Percentiles rank a stretch among this genome's conserved stretches.
Conservation (phyloP, 2,329 filamentous ascomycete species). For the Alternaria metachromatica region DNA sequence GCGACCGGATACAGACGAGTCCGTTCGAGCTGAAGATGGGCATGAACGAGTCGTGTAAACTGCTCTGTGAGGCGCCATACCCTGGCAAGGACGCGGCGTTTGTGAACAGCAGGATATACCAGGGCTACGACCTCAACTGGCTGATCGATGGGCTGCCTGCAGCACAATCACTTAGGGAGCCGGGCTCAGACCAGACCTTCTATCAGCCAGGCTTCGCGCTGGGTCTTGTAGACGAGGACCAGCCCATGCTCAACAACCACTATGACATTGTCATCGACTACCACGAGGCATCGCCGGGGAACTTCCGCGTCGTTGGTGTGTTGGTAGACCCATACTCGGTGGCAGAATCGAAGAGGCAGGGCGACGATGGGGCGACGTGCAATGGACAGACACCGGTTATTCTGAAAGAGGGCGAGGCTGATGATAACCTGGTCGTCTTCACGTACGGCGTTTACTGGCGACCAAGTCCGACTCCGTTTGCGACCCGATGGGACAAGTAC, state of each 20-base stretch:
- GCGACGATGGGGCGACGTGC: constrained; percentile 67
- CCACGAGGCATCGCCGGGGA: constrained; percentile 74
- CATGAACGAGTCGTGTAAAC: constrained; percentile 85
- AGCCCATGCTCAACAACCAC: constrained; percentile 83
- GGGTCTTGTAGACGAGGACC: constrained; percentile 63
- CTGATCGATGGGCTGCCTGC: constrained; percentile 92
- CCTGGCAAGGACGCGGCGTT: constrained; percentile 73
- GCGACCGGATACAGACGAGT: constrained; percentile 96
- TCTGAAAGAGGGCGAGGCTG: constrained; percentile 69
- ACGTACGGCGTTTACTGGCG: constrained; percentile 94
- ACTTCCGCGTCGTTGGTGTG: constrained; percentile 90
- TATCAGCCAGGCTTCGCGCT: constrained; percentile 92
- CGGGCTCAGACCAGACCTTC: constrained; percentile 77
- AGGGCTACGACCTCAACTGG: constrained; percentile 94
- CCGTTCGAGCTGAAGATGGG: constrained; percentile 89
- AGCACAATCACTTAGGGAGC: constrained; percentile 80
- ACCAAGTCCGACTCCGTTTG: constrained; percentile 85
- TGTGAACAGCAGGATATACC: constrained; percentile 79
- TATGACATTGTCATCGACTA: constrained; percentile 95
- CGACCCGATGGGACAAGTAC: constrained; percentile 98
- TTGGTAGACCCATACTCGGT: constrained; percentile 82
- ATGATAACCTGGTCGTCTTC: constrained; percentile 69
- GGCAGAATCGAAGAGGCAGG: constrained; percentile 62
- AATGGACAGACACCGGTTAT: constrained; percentile 65
- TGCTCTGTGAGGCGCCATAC: constrained; percentile 74